These are phyloP conservation scores for Aspergillus felis DNA, from an alignment of 2,329 filamentous ascomycete species.

Conservation along the genomic window DNA sequence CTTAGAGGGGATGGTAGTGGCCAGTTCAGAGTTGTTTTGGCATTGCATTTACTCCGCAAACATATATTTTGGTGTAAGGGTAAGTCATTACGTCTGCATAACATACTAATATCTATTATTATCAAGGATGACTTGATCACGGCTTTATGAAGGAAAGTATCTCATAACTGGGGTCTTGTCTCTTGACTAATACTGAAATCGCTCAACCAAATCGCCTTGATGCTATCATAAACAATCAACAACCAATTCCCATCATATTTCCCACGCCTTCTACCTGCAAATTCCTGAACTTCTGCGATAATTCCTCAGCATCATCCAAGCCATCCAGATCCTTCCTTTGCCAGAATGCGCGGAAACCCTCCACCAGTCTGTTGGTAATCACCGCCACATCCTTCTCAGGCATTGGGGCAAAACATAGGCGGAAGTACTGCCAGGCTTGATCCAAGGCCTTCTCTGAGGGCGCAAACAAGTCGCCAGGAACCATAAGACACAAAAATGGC, in stretches of 20 bases:
- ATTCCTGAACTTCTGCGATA: conserved; percentile 2
- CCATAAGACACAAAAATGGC: conserved; percentile 66
- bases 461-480: conserved; percentile 70
- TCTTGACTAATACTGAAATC: background rate
- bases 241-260: conserved; percentile 16
- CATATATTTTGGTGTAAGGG: background rate
- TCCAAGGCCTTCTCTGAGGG: conserved; percentile 58
- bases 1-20: background rate
- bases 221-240: conserved; percentile 4
- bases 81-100: background rate
- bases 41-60: background rate
- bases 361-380: conserved; percentile 61
- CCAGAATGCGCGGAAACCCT: conserved; percentile 73
- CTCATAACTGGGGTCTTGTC: background rate
- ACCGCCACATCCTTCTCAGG: conserved; percentile 63
- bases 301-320: conserved; percentile 20
- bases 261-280: conserved; percentile 4
- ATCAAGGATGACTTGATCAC: background rate
- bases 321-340: conserved; percentile 56
- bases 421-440: conserved; percentile 66
- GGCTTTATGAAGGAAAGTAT: background rate
- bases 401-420: conserved; percentile 83
- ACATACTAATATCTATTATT: too few relatives aligned
- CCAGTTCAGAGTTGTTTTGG: background rate
- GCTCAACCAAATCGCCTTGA: background rate